Evolutionary conservation across 202 grass and related monocot species (phyloP).

Genomic region (Cymbopogon flexuosus): DNA sequence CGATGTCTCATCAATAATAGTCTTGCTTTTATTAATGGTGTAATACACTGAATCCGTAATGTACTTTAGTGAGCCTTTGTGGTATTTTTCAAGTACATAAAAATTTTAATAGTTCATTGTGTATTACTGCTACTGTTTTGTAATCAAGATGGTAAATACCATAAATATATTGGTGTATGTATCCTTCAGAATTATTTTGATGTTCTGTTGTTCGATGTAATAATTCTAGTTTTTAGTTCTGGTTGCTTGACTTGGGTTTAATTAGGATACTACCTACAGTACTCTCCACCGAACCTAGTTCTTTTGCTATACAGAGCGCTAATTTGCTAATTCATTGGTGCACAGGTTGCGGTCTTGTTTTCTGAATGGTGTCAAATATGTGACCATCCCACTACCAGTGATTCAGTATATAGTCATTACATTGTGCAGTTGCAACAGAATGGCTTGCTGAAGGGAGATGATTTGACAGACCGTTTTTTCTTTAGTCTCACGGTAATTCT

Average conservation of each 20-base stretch:
- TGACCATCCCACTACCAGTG: slow-evolving; percentile 69
- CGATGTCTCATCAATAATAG: not conserved
- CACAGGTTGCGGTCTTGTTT: slow-evolving; percentile 68
- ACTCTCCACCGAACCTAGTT: not conserved
- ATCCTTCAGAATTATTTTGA: not conserved
- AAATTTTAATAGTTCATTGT: not conserved
- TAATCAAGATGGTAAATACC: not conserved
- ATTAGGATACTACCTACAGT: not conserved
- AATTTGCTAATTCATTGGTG: slow-evolving; percentile 31
- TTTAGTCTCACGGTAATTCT: slow-evolving; percentile 54
- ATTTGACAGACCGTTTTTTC: slow-evolving; percentile 81
- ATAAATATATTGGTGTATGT: slow-evolving; percentile 16
- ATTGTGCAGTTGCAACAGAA: slow-evolving; percentile 71
- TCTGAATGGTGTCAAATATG: slow-evolving; percentile 89
- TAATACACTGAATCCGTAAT: not conserved
- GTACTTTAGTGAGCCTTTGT: not conserved
- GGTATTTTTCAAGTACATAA: not conserved
- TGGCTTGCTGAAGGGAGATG: slow-evolving; percentile 82
- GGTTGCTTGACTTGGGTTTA: not conserved
- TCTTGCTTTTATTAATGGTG: not conserved
- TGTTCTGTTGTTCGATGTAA: not conserved
- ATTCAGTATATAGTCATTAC: slow-evolving; percentile 68
- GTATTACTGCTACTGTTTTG: not conserved
- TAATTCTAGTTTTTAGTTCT: not conserved
- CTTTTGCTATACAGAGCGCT: not conserved